Evolutionary conservation across 163 green algal genomes (phyloP), one percentile per base, ranked within the genome.

Genomic region (Picocystis sp.): DNA sequence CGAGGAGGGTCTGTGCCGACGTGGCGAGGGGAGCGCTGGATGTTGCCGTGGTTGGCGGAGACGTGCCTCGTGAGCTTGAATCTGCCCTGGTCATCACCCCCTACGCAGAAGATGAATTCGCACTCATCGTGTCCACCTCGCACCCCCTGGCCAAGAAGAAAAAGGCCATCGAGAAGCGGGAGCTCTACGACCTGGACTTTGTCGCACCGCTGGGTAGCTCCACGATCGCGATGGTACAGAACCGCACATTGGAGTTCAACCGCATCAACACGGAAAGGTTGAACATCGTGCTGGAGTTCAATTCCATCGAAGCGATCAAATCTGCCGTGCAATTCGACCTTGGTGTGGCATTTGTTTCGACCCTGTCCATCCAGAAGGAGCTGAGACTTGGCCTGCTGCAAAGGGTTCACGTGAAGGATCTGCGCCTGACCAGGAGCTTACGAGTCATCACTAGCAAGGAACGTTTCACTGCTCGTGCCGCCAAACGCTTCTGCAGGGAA

Each of bases 301-400:
- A 70, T 51, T 64, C 50, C 14, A 50, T 71, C 22, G 67, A 75
- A 51, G 67, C 62, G 38, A 71, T 75, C 55, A 75, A 75, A 54
- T 55, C 56, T 23, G 67, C 67, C 33, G 67, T 75, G 29, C 42
- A 67, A 50, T 33, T 54, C 48, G 58, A 61, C 46, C 51, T 75
- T 6, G 67, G 67, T 22, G 67, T 53, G 23, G 67, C 67, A 3
- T 71, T 75, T 38, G 57, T 75, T 22, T 60, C 47, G 42, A 47
- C 41, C 12, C 51, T 24, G 17, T 59, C 62, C 23, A 63, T 75
- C n/a, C 35, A 58, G 1, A 75, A 71, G 43, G 67, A 75, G 50
- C 34, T 70, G 25, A 43, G 65, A 34, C 57, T 73, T 14, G 61
- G 65, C 17, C 57, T 73, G 9, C 25, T 66, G 6, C 38, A 24